A percentile compares a stretch with the other conserved stretches of the same genome.
Conservation (phyloP, 2,329 filamentous ascomycete genomes). For the Elsinoe arachidis region DNA sequence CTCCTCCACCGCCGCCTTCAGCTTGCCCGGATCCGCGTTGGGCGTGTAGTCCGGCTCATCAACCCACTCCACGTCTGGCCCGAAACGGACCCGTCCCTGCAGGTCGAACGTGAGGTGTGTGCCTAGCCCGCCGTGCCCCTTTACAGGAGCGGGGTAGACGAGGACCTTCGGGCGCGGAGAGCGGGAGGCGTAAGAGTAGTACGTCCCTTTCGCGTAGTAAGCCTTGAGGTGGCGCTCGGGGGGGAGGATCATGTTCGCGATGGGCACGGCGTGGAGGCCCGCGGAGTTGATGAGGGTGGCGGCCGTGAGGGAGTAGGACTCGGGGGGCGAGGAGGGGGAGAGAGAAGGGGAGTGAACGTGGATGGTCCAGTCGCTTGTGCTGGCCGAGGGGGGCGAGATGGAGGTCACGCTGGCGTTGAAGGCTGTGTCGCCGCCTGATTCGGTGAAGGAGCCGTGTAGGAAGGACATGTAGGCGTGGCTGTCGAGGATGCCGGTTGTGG, state of each 20-base stretch:
- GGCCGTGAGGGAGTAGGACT: constrained; percentile 52
- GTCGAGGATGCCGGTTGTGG: constrained; percentile 84
- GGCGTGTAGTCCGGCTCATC: constrained; percentile 57
- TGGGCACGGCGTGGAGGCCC: constrained; percentile 63
- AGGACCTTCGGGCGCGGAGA: constrained; percentile 60
- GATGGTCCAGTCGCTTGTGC: constrained; percentile 61
- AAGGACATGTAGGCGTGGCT: constrained; percentile 76
- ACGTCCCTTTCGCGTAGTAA: constrained; percentile 88
- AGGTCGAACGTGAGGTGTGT: constrained; percentile 92
- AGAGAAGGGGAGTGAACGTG: constrained; percentile 34
- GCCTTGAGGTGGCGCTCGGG: constrained; percentile 47
- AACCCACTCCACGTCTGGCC: constrained; percentile 93
- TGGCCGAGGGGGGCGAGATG: constrained; percentile 50
- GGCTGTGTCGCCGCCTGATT: constrained; percentile 65
- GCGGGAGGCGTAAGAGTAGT: constrained; percentile 72
- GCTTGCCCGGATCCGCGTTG: constrained; percentile 52
- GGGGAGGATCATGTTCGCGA: constrained; percentile 76
- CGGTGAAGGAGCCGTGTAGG: constrained; percentile 67
- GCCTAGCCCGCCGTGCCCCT: constrained; percentile 74
- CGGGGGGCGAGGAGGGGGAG: constrained; percentile 32
- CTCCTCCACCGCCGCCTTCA: constrained; percentile 60
- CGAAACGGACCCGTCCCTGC: constrained; percentile 75
- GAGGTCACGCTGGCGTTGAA: constrained; percentile 57
- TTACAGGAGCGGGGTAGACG: constrained; percentile 78
- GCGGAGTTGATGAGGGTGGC: constrained; percentile 79